Evolutionary conservation across 2,329 filamentous ascomycete species (phyloP).

Genomic region (Trichoderma aggressivum): DNA sequence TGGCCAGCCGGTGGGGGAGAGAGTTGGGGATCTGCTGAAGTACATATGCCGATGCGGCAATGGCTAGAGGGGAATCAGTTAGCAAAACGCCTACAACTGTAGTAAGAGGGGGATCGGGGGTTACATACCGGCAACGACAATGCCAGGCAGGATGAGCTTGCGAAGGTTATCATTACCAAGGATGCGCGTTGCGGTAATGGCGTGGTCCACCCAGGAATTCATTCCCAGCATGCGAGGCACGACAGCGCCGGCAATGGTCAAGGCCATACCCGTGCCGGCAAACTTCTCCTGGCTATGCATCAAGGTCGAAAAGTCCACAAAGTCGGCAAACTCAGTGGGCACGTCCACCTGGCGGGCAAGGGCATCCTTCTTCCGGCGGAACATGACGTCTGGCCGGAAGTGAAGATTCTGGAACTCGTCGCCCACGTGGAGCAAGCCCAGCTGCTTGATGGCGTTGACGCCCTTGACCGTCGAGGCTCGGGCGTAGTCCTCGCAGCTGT

Average conservation of each 20-base stretch:
- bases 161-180: conserved; percentile 78
- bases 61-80: conserved; percentile 46
- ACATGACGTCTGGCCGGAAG: conserved; percentile 93
- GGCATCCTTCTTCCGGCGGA: conserved; percentile 75
- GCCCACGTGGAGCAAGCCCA: conserved; percentile 84
- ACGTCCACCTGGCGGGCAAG: conserved; percentile 83
- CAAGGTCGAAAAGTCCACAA: conserved; percentile 81
- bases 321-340: conserved; percentile 85
- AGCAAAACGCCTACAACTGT: background rate
- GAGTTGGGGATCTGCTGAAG: conserved; percentile 85
- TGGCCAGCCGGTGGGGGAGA: conserved; percentile 77
- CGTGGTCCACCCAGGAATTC: conserved; percentile 84
- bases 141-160: conserved; percentile 74
- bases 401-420: conserved; percentile 81
- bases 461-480: conserved; percentile 72
- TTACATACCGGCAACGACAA: conserved; percentile 72
- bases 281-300: conserved; percentile 92
- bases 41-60: conserved; percentile 75
- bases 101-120: background rate
- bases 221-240: conserved; percentile 79
- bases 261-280: conserved; percentile 88
- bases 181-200: conserved; percentile 74
- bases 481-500: conserved; percentile 80
- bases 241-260: conserved; percentile 85
- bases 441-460: conserved; percentile 81